These are phyloP conservation scores for Eutypella sp. DNA, from an alignment of 2,329 filamentous ascomycete genomes.

Conservation along the genomic window DNA sequence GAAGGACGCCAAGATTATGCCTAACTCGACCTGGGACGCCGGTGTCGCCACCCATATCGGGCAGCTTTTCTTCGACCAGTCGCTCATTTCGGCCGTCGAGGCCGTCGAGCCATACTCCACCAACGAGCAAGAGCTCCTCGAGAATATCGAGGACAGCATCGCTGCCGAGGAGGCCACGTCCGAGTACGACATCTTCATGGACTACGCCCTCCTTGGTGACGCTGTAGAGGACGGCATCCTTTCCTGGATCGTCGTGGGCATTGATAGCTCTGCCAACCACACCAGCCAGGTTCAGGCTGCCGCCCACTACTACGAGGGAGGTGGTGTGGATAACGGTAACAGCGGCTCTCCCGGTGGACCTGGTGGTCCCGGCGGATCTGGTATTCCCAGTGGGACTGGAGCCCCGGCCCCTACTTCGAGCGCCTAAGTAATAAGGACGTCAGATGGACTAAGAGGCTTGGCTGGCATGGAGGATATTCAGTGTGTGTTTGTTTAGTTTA, in stretches of 20 bases:
- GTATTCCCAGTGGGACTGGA: not conserved
- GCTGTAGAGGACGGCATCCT: constrained; percentile 42
- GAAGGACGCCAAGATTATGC: constrained; percentile 26
- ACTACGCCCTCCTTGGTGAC: constrained; percentile 53
- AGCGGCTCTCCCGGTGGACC: not conserved
- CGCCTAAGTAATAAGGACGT: no score
- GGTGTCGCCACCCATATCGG: constrained; percentile 51
- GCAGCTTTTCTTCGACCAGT: constrained; percentile 57
- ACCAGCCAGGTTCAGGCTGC: constrained; percentile 13
- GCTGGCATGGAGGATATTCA: no score
- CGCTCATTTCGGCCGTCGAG: constrained; percentile 45
- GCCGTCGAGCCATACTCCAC: constrained; percentile 36
- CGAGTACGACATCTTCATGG: constrained; percentile 49
- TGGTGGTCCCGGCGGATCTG: no score
- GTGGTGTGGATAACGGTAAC: constrained; percentile 10
- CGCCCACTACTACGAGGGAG: constrained; percentile 22
- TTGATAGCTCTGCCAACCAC: constrained; percentile 32
- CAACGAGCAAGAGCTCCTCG: constrained; percentile 38
- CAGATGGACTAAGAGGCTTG: no score
- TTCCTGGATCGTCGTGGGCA: constrained; percentile 44
- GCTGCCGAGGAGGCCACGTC: constrained; percentile 42
- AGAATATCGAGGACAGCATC: constrained; percentile 46
- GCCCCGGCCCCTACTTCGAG: not conserved
- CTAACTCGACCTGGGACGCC: constrained; percentile 43
- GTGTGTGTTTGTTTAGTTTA: no score